Percentiles rank a stretch among this genome's conserved stretches.
Conservation (phyloP, 352 stramenopile genomes). For the Phytopythium cucurbitacearum region DNA sequence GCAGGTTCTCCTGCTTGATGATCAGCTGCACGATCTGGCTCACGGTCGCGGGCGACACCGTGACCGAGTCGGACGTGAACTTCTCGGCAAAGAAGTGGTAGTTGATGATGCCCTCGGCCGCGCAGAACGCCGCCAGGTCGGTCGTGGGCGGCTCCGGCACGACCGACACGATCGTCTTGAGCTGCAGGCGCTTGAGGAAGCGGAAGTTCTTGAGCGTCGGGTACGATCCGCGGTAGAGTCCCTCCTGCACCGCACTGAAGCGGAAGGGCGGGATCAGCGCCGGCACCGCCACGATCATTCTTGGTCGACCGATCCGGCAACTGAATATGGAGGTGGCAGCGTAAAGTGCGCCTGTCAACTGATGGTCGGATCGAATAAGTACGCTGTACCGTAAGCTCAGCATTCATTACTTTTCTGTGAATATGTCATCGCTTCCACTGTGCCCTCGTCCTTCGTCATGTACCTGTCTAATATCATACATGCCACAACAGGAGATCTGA, state of each 20-base stretch:
- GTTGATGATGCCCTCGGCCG: constrained; percentile 59
- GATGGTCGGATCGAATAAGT: too few species aligned
- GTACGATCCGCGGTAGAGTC: constrained; percentile 76
- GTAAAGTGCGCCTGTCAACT: background rate
- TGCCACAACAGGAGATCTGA: too few species aligned
- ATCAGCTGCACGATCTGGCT: constrained; percentile 78
- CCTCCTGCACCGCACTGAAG: constrained; percentile 81
- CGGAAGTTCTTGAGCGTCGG: constrained; percentile 86
- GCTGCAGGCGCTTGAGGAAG: constrained; percentile 64
- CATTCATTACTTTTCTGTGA: too few species aligned
- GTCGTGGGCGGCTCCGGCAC: constrained; percentile 76
- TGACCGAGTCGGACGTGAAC: constrained; percentile 87
- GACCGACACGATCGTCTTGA: constrained; percentile 79
- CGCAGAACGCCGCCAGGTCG: constrained; percentile 73
- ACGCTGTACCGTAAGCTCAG: too few species aligned
- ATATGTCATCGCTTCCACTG: too few species aligned
- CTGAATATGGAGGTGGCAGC: background rate
- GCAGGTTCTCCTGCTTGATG: constrained; percentile 69
- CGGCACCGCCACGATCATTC: constrained; percentile 48
- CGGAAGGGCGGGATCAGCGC: constrained; percentile 85
- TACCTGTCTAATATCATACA: too few species aligned
- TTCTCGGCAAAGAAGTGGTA: constrained; percentile 85
- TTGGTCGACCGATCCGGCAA: background rate
- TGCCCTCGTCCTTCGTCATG: too few species aligned
- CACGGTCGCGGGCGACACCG: constrained; percentile 67